A percentile compares a stretch with the other conserved stretches of the same genome.
Conservation (phyloP, 73 alveolate genomes). For the Stentor coeruleus region DNA sequence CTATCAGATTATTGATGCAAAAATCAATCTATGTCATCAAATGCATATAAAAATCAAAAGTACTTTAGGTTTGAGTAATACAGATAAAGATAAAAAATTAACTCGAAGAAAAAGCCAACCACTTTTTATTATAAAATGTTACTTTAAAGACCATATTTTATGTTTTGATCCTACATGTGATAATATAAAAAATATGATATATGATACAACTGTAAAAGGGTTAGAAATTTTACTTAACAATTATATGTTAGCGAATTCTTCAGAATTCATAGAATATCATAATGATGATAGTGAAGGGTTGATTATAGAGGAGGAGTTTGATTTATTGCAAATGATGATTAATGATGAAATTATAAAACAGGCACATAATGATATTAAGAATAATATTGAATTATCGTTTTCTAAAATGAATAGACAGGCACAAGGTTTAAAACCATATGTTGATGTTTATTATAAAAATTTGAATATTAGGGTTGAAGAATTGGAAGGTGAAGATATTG, state of each 20-base stretch:
- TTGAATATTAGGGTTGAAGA: constrained; percentile 40
- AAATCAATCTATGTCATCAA: constrained; percentile 38
- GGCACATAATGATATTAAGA: constrained; percentile 45
- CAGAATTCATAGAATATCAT: constrained; percentile 55
- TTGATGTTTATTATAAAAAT: constrained; percentile 60
- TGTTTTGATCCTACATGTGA: constrained; percentile 37
- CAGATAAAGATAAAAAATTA: neutral
- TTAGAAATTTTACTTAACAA: constrained; percentile 41
- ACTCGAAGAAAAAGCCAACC: constrained; percentile 29
- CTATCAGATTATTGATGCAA: constrained; percentile 85
- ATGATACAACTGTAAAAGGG: constrained; percentile 50
- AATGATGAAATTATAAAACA: constrained; percentile 52
- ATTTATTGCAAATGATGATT: constrained; percentile 52
- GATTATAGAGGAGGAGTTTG: constrained; percentile 52
- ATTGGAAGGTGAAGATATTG: constrained; percentile 58
- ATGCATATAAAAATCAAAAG: neutral
- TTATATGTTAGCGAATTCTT: constrained; percentile 54
- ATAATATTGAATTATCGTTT: constrained; percentile 53
- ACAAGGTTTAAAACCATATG: constrained; percentile 38
- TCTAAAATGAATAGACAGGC: constrained; percentile 48
- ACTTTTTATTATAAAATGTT: constrained; percentile 42
- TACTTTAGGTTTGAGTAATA: neutral
- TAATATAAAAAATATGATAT: constrained; percentile 46
- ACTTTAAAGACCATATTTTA: constrained; percentile 35
- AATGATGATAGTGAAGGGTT: constrained; percentile 55